A percentile compares a stretch with the other conserved stretches of the same genome.
Conservation (phyloP, 2,329 filamentous ascomycete species). For the Leptographium radiaticola region DNA sequence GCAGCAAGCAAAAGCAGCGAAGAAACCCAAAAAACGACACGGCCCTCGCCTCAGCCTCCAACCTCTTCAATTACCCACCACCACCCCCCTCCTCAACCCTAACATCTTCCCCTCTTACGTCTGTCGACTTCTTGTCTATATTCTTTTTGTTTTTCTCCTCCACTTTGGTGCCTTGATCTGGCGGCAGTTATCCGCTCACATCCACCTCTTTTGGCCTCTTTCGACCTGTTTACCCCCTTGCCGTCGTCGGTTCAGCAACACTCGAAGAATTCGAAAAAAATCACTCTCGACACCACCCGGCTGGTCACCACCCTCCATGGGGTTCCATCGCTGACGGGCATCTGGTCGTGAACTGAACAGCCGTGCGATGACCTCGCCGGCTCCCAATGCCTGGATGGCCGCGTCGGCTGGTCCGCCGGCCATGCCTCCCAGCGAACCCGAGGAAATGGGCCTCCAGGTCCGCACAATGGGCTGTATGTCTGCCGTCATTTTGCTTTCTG, state of each 20-base stretch:
- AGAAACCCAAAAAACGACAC: conserved; percentile 5
- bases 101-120: background rate
- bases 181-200: too few species aligned
- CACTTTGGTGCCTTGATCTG: background rate
- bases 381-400: conserved; percentile 3
- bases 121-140: background rate
- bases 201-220: too few species aligned
- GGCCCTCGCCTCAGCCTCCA: background rate
- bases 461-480: conserved; percentile 22
- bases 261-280: background rate
- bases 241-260: background rate
- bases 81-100: background rate
- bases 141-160: background rate
- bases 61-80: conserved; percentile 1
- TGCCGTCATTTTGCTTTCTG: background rate
- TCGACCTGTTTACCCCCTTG: too few species aligned
- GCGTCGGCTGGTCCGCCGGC: background rate
- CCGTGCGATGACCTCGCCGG: conserved; percentile 11
- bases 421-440: conserved; percentile 8
- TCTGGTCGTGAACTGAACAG: background rate
- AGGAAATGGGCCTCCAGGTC: conserved; percentile 17
- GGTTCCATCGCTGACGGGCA: background rate
- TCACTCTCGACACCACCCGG: background rate
- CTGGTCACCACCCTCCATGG: background rate
- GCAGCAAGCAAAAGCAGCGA: conserved; percentile 4